Evolutionary conservation across 495 filamentous ascomycete genomes (phyloP), one percentile per base, ranked within the genome.

Genomic region (Polyplosphaeria fusca): DNA sequence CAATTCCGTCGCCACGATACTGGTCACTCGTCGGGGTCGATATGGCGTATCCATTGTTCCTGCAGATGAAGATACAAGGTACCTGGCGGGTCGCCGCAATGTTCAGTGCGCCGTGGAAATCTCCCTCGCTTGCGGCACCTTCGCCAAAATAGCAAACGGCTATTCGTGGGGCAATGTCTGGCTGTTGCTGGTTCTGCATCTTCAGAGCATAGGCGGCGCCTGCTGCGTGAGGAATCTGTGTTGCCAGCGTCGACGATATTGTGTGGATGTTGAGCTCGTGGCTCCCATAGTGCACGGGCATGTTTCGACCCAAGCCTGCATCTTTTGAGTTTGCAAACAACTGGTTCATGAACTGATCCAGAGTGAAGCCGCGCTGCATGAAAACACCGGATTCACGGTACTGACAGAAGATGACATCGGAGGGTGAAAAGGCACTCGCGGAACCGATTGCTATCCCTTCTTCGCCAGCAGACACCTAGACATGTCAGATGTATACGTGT

Each of bases 21-120:
- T 99, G 93, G 60, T 99, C 93, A 0, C 96, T 74, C 0, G 91
- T 96, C 1, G 93, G 91, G 0, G 93, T 99, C 0, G 85, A 89
- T 51, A 99, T 99, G 14, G 93, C 93, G 66, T 87, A 99, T 0
- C 93, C 93, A 64, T 99, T 99, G 71, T 99, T 99, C 40, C 94
- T 84, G 75, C 94, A 97, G 51, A 99, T 81, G 76, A 96, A 99
- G 28, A 99, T 76, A 11, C 94, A 84, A 0, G 93, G 93, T 58
- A 91, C 95, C 22, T 87, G 86, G 2, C 93, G 79, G 3, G 93
- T 99, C 0, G 93, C 94, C 18, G 93, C 93, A 45, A 99, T 91
- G 67, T 99, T 99, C 24, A 99, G 77, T 0, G 89, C 94, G 0
- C 91, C 93, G 65, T 99, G 93, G 75, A 99, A 99, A 70, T 99